Base-by-base conservation (phyloP, 2,329 filamentous ascomycete species). In the Waltergamsia citrina region DNA sequence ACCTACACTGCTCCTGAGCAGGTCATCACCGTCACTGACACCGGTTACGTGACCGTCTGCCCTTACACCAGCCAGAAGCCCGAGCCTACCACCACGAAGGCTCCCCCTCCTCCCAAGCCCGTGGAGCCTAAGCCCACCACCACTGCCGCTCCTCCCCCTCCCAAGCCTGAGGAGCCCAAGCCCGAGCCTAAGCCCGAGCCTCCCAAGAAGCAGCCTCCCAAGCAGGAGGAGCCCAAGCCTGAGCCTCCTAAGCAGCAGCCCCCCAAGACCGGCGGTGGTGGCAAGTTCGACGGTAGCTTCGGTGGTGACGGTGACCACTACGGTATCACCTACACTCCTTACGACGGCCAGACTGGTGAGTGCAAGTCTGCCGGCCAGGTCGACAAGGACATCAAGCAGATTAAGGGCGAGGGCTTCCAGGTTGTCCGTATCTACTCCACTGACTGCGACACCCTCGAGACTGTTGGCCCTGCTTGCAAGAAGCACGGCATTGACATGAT, bases 401-500 rank as follows among this genome's bases (percentile, higher is more conserved):
- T 90, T 52, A 72, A 77, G 50, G 32, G 47, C 34, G 72, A 74
- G 43, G 83, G 82, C 39, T 86, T 88, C 73, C 61, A 60, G 43
- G 65, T 72, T 32, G 57, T 90, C 55, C 88, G 90, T 58, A 69
- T 92, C 54, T 96, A 96, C 77, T 85, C 81, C 43, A 88, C 87
- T 46, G 88, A 95, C 73, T 96, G 90, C 71, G 69, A 74, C 60
- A 81, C 81, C 36, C 81, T 94, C 40, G 62, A 78, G 54, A 79
- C 74, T 59, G 79, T 95, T 38, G 85, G 85, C 43, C 59, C 63
- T 28, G 83, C 85, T 39, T 78, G 72, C 62, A 59, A 71, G 50
- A 58, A 72, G 47, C 54, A 79, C 57, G 79, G 81, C 40, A 53
- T 95, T 40, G 79, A 81, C 57, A 66, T 95, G 59, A 90, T 95